These are phyloP conservation scores for Colletotrichum caudatum DNA, from an alignment of 2,329 filamentous ascomycete genomes.

Conservation along the genomic window DNA sequence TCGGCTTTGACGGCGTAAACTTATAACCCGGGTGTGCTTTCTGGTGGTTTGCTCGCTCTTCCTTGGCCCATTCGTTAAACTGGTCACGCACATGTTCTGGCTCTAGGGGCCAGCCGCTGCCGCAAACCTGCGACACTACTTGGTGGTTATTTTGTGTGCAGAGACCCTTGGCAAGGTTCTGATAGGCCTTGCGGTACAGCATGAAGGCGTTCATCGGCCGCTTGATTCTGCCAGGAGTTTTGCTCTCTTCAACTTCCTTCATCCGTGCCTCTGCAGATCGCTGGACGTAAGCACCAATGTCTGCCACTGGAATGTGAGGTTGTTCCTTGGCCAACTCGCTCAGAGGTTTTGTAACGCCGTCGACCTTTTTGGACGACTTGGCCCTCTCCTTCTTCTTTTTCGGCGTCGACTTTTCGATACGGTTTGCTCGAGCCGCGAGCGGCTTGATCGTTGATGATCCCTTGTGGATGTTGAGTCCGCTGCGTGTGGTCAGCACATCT, in stretches of 20 bases:
- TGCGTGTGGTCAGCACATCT: slow-evolving; percentile 55
- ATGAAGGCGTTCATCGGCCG: slow-evolving; percentile 98
- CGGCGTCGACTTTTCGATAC: slow-evolving; percentile 50
- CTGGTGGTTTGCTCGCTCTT: slow-evolving; percentile 87
- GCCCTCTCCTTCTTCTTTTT: slow-evolving; percentile 56
- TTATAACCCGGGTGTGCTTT: slow-evolving; percentile 92
- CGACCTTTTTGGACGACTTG: slow-evolving; percentile 59
- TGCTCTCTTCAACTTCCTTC: slow-evolving; percentile 76
- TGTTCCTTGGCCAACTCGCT: slow-evolving; percentile 77
- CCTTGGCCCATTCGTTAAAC: slow-evolving; percentile 82
- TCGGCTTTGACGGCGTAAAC: slow-evolving; percentile 85
- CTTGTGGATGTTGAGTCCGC: slow-evolving; percentile 50
- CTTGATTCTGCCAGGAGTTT: slow-evolving; percentile 80
- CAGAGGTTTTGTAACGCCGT: slow-evolving; percentile 73
- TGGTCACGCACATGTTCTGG: slow-evolving; percentile 76
- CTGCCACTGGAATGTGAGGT: slow-evolving; percentile 72
- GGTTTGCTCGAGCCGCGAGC: slow-evolving; percentile 48
- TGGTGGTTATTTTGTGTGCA: slow-evolving; percentile 93
- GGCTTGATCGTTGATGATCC: slow-evolving; percentile 44
- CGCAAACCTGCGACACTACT: slow-evolving; percentile 88
- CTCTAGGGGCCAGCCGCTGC: slow-evolving; percentile 87
- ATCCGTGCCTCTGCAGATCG: slow-evolving; percentile 74
- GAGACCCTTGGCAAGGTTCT: slow-evolving; percentile 85
- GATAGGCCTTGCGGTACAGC: slow-evolving; percentile 93
- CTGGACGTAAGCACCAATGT: slow-evolving; percentile 86